These are phyloP conservation scores for Hyphopichia wangnamkhiaoensis DNA, from an alignment of 1,139 yeast species.

Conservation along the genomic window DNA sequence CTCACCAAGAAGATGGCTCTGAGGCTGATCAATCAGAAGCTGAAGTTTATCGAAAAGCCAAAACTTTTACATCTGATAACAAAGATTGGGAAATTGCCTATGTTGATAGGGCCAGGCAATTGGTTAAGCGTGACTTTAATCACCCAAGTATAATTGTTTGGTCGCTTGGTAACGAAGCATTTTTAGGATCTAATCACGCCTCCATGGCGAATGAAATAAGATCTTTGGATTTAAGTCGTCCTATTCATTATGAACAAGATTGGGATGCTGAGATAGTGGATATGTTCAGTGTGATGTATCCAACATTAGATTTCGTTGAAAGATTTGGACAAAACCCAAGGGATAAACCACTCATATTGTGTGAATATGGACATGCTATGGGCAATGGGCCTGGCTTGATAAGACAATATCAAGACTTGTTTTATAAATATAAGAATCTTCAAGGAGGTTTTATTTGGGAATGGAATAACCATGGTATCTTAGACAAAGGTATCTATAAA, in stretches of 20 bases:
- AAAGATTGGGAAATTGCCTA: constrained; percentile 30
- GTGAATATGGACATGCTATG: constrained; percentile 40
- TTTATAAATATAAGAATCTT: constrained; percentile 23
- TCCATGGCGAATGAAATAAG: constrained; percentile 26
- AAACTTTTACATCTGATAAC: constrained; percentile 25
- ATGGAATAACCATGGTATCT: constrained; percentile 38
- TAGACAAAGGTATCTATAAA: constrained; percentile 18
- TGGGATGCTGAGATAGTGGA: constrained; percentile 24
- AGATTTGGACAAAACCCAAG: constrained; percentile 15
- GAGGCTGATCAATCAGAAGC: constrained; percentile 11
- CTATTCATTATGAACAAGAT: constrained; percentile 34
- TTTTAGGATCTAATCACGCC: constrained; percentile 30
- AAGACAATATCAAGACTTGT: constrained; percentile 29
- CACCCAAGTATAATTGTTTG: constrained; percentile 34
- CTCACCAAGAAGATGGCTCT: constrained; percentile 11
- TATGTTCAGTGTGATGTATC: constrained; percentile 32
- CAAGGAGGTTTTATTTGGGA: constrained; percentile 42
- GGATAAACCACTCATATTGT: constrained; percentile 29
- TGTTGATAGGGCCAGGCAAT: constrained; percentile 29
- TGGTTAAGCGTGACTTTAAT: constrained; percentile 30
- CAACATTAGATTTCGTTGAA: constrained; percentile 19
- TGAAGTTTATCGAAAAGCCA: constrained; percentile 11
- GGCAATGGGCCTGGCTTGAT: constrained; percentile 38
- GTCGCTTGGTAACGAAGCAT: constrained; percentile 39
- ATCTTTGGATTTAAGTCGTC: constrained; percentile 22